phyloP scores from a whole-genome alignment of 2,329 filamentous ascomycete genomes.

The Colletotrichum abscissum region DNA sequence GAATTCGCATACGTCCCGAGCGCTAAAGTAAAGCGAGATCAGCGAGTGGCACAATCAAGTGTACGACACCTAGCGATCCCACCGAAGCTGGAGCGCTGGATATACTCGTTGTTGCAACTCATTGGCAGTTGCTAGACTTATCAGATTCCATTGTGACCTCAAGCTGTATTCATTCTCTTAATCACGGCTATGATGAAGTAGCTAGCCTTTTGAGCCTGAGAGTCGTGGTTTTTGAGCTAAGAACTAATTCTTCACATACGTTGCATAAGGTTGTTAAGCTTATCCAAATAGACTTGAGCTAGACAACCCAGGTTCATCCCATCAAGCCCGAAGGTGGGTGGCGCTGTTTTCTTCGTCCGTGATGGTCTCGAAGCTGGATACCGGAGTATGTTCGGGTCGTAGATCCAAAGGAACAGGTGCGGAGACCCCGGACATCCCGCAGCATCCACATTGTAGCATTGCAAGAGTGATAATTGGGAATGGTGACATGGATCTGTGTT shows the following conservation, averaged over 20 bases:
- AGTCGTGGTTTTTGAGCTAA: too few species aligned
- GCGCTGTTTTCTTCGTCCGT: neutral
- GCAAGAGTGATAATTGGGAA: neutral
- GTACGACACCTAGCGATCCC: neutral
- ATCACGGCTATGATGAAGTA: too few species aligned
- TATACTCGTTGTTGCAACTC: neutral
- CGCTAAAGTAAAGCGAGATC: neutral
- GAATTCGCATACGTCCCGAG: too few species aligned
- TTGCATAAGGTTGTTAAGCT: neutral
- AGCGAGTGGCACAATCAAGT: neutral
- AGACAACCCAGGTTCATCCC: neutral
- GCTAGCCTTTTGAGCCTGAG: too few species aligned
- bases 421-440: conserved; percentile 21
- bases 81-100: too few species aligned
- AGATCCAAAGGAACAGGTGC: conserved; percentile 6
- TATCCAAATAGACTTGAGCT: neutral
- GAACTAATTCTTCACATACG: too few species aligned
- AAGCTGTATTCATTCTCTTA: too few species aligned
- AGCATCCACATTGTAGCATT: neutral
- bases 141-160: too few species aligned
- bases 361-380: neutral
- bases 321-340: neutral
- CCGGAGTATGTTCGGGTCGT: conserved; percentile 18
- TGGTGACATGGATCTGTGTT: neutral
- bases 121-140: too few species aligned